Conservation (phyloP, 768 basidiomycete genomes). For the Amanita jacksonii region DNA sequence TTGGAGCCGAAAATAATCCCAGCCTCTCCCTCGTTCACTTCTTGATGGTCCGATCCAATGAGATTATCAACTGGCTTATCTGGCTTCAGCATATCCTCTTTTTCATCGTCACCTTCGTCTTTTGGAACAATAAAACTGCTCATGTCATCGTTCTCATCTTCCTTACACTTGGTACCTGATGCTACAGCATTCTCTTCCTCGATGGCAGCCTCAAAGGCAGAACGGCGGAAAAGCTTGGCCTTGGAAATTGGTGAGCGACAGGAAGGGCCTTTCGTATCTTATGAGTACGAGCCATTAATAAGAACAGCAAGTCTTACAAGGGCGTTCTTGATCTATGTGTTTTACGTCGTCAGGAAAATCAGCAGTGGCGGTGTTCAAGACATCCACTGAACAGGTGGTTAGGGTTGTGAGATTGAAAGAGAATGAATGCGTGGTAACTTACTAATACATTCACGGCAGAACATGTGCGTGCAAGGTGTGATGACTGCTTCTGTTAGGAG, state of each 20-base stretch:
- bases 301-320: slow-evolving; percentile 30
- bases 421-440: slow-evolving; percentile 12
- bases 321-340: slow-evolving; percentile 34
- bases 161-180: slow-evolving; percentile 21
- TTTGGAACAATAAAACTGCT: slow-evolving; percentile 7
- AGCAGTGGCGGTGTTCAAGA: slow-evolving; percentile 29
- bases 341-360: slow-evolving; percentile 26
- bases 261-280: slow-evolving; percentile 34
- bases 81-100: too few relatives aligned
- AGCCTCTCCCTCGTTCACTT: slow-evolving; percentile 43
- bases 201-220: slow-evolving; percentile 54
- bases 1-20: slow-evolving; percentile 24
- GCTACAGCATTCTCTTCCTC: slow-evolving; percentile 23
- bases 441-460: slow-evolving; percentile 55
- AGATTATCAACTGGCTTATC: not conserved
- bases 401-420: slow-evolving; percentile 1
- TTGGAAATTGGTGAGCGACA: slow-evolving; percentile 45
- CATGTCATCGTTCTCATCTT: slow-evolving; percentile 19
- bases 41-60: slow-evolving; percentile 30
- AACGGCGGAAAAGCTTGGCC: slow-evolving; percentile 41
- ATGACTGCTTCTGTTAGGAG: slow-evolving; percentile 41
- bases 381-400: slow-evolving; percentile 25
- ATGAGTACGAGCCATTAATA: not conserved
- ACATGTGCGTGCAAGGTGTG: slow-evolving; percentile 51
- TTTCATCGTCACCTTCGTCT: slow-evolving; percentile 19